Evolutionary conservation across 1,284 basidiomycete genomes (phyloP).

Genomic region (Cryptococcus sp.): DNA sequence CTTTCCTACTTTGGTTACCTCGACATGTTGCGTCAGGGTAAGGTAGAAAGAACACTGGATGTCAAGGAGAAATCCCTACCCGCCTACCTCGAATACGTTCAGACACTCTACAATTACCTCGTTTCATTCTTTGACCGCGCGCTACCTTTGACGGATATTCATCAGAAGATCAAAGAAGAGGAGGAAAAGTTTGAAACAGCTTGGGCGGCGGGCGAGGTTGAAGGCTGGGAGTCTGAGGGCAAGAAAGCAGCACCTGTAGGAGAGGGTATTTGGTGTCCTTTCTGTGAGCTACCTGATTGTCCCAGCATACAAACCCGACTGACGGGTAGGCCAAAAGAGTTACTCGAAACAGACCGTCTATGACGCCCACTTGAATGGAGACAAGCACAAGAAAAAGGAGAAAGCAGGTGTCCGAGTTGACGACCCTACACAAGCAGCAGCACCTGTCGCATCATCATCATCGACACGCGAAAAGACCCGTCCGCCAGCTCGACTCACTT

Average conservation of each 20-base stretch:
- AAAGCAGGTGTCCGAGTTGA: conserved; percentile 44
- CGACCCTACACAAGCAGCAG: conserved; percentile 20
- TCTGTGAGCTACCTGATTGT: conserved; percentile 71
- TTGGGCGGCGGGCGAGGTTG: conserved; percentile 74
- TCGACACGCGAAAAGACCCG: conserved; percentile 59
- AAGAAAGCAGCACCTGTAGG: conserved; percentile 33
- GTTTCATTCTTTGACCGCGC: conserved; percentile 81
- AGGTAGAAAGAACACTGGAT: conserved; percentile 59
- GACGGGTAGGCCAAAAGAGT: conserved; percentile 68
- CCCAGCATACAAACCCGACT: neutral
- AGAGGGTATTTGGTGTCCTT: conserved; percentile 88
- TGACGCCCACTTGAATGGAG: conserved; percentile 89
- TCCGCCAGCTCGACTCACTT: conserved; percentile 66
- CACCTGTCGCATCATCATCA: conserved; percentile 10
- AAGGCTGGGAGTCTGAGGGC: conserved; percentile 66
- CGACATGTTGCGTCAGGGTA: conserved; percentile 59
- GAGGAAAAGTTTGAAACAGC: conserved; percentile 67
- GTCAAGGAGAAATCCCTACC: conserved; percentile 67
- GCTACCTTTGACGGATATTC: conserved; percentile 78
- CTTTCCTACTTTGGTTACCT: conserved; percentile 90
- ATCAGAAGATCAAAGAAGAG: conserved; percentile 62
- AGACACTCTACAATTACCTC: conserved; percentile 75
- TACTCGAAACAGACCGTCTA: conserved; percentile 98
- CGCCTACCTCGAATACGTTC: conserved; percentile 80
- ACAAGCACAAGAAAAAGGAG: conserved; percentile 87